phyloP scores from a whole-genome alignment of 768 basidiomycete genomes.

The Mycena polygramma region DNA sequence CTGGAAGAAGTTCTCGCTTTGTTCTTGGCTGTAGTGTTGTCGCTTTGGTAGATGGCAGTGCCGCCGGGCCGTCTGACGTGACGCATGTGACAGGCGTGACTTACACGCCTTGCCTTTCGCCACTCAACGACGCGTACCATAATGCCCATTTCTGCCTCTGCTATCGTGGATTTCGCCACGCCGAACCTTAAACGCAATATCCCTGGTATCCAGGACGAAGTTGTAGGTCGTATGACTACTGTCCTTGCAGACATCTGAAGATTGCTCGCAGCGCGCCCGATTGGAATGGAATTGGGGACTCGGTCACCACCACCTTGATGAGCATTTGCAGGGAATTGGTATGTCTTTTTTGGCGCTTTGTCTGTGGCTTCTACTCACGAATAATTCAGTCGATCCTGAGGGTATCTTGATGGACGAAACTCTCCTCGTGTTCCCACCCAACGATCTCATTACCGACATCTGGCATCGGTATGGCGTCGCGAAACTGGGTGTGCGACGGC shows the following conservation, averaged over 20 bases:
- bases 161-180: not conserved
- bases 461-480: not conserved
- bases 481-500: not conserved
- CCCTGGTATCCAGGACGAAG: not conserved
- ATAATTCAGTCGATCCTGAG: slow-evolving; percentile 6
- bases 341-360: not conserved
- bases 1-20: no score
- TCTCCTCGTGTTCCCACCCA: not conserved
- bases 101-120: no score
- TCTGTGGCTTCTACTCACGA: not conserved
- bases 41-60: no score
- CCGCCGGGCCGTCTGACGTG: no score
- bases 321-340: slow-evolving; percentile 10
- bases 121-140: no score
- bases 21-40: no score
- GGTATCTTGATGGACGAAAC: not conserved
- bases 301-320: slow-evolving; percentile 7
- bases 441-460: not conserved
- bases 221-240: not conserved
- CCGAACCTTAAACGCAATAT: not conserved
- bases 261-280: not conserved
- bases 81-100: no score
- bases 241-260: not conserved
- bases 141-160: not conserved
- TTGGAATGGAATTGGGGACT: slow-evolving; percentile 27